A percentile compares a stretch with the other conserved stretches of the same genome.
phyloP scores from a whole-genome alignment of 169 alveolate genomes.

The Plasmodium chabaudi region DNA sequence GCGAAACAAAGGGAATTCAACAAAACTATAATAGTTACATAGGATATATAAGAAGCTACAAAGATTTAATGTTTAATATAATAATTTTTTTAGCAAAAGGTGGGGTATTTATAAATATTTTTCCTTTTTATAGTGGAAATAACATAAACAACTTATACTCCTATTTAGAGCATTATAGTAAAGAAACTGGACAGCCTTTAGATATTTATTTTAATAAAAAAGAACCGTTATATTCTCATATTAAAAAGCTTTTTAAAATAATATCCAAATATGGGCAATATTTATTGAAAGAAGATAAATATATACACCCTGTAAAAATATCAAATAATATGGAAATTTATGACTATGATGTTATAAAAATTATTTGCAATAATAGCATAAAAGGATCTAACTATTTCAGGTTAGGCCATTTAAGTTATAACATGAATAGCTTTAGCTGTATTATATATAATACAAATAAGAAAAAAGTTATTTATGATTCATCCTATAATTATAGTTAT shows the following conservation, averaged over 20 bases:
- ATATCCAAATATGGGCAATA: slow-evolving; percentile 59
- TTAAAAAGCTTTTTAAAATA: slow-evolving; percentile 55
- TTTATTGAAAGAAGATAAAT: slow-evolving; percentile 34
- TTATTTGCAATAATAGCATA: slow-evolving; percentile 60
- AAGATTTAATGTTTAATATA: slow-evolving; percentile 62
- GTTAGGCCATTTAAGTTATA: slow-evolving; percentile 44
- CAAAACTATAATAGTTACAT: slow-evolving; percentile 32
- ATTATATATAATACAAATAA: slow-evolving; percentile 50
- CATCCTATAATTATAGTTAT: slow-evolving; percentile 60
- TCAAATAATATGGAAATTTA: slow-evolving; percentile 65
- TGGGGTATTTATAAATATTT: slow-evolving; percentile 55
- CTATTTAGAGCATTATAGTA: slow-evolving; percentile 70
- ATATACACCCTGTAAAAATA: slow-evolving; percentile 36
- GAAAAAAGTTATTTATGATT: slow-evolving; percentile 67
- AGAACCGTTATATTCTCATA: slow-evolving; percentile 76
- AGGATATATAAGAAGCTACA: slow-evolving; percentile 65
- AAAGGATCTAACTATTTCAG: slow-evolving; percentile 47
- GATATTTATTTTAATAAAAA: slow-evolving; percentile 71
- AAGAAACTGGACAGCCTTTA: slow-evolving; percentile 76
- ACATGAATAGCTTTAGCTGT: slow-evolving; percentile 67
- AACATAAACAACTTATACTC: slow-evolving; percentile 57
- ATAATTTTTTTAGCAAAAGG: slow-evolving; percentile 68
- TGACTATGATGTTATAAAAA: slow-evolving; percentile 54
- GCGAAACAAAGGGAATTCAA: background rate
- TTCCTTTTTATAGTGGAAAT: slow-evolving; percentile 75